Evolutionary conservation across 352 stramenopile genomes (phyloP), one percentile per base, ranked within the genome.

Genomic region (Phytopythium boreale): DNA sequence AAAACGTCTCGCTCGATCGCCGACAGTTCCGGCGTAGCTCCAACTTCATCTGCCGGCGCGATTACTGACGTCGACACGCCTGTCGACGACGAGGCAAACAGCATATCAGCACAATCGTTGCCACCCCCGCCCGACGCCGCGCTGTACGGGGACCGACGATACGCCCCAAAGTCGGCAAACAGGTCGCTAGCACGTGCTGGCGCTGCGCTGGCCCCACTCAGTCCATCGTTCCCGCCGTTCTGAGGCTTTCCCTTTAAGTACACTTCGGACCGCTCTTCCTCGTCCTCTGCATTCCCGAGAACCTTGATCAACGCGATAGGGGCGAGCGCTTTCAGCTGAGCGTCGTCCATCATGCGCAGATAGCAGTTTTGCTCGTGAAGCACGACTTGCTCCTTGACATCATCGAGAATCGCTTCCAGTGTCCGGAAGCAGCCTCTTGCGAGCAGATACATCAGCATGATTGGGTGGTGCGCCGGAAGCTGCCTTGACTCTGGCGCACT

Each of bases 281-380:
- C 59, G 14, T 65, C 69, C 20, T n/a, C 61, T 58, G 61, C 26
- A 29, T 74, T 61, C 46, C 69, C 65, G 39, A 93, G 67, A 7
- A 95, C 49, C 19, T 74, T 67, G 22, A 64, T 67, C n/a, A 93
- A 67, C n/a, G 71, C 66, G 19, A 93, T 36, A 34, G 87, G 75
- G 9, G 85, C 79, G 37, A 92, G 67, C 19, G 56, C 74, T 55
- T 53, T 70, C 29, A 92, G 56, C n/a, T 71, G 61, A 17, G 74
- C 67, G 41, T 85, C 74, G 19, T 92, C 72, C 15, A 74, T 60
- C 88, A 95, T 95, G 51, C 77, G 78, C 27, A 95, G 34, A 65
- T 93, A 96, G 46, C 84, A 93, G 15, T 67, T 75, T 71, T 92
- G 83, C 62, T 95, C 80, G 50, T 95, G 81, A 43, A 82, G 73